A percentile compares a stretch with the other conserved stretches of the same genome.
Evolutionary conservation across 148 eudicot genomes (phyloP).

Genomic region (Dianthus caryophyllus): DNA sequence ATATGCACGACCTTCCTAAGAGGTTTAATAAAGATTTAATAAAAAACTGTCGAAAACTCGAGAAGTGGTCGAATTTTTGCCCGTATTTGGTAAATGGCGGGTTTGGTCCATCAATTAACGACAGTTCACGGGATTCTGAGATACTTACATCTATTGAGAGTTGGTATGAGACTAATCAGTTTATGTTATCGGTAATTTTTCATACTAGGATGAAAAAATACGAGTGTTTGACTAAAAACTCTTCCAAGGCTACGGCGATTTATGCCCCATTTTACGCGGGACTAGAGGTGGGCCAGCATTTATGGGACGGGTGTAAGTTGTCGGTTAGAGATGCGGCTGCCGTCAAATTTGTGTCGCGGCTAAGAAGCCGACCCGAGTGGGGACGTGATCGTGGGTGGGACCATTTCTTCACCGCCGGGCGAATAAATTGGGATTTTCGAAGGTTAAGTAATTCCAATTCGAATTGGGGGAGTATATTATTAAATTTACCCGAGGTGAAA

Average conservation of each 20-base stretch:
- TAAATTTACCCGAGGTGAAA: slow-evolving; percentile 26
- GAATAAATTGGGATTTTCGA: slow-evolving; percentile 39
- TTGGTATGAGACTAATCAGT: slow-evolving; percentile 37
- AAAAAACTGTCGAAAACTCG: slow-evolving; percentile 15
- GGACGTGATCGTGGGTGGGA: slow-evolving; percentile 22
- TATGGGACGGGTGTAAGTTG: slow-evolving; percentile 17
- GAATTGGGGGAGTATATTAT: slow-evolving; percentile 38
- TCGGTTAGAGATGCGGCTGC: slow-evolving; percentile 20
- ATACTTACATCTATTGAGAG: neutral
- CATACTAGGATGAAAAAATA: slow-evolving; percentile 33
- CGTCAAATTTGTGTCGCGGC: slow-evolving; percentile 25
- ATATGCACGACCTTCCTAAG: slow-evolving; percentile 37
- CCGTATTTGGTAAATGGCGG: slow-evolving; percentile 19
- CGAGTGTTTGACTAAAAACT: slow-evolving; percentile 35
- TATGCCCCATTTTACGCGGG: slow-evolving; percentile 44
- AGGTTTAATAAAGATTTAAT: slow-evolving; percentile 33
- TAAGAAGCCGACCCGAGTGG: slow-evolving; percentile 37
- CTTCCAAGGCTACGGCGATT: slow-evolving; percentile 29
- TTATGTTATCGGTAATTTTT: slow-evolving; percentile 30
- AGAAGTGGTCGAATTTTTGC: slow-evolving; percentile 25
- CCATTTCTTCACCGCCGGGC: slow-evolving; percentile 38
- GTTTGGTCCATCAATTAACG: slow-evolving; percentile 23
- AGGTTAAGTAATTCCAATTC: neutral
- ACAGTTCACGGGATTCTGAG: slow-evolving; percentile 1
- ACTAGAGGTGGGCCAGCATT: slow-evolving; percentile 25